Evolutionary conservation across 352 stramenopile genomes (phyloP).

Genomic region (Blastocystis sp.): DNA sequence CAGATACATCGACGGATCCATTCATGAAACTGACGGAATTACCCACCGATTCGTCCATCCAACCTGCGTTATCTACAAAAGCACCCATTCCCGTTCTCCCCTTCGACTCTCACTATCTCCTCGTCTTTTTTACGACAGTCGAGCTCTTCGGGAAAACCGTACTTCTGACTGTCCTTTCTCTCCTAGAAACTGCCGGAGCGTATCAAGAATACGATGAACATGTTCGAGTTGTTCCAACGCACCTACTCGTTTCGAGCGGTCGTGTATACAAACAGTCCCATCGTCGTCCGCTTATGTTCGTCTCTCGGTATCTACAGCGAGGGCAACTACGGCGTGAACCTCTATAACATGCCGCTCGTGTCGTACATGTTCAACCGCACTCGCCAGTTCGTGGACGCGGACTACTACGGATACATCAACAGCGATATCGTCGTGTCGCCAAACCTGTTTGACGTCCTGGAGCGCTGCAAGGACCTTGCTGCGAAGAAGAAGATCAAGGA

Average conservation of each 20-base stretch:
- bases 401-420: slow-evolving; percentile 13
- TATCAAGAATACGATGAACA: not conserved
- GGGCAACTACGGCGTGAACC: not conserved
- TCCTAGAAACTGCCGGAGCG: not conserved
- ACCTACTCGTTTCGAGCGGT: not conserved
- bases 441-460: not conserved
- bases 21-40: not conserved
- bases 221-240: not conserved
- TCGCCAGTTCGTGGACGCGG: not conserved
- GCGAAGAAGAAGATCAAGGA: not conserved
- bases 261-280: not conserved
- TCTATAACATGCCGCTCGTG: not conserved
- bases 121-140: not conserved
- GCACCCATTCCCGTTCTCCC: not conserved
- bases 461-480: not conserved
- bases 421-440: not conserved
- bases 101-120: not conserved
- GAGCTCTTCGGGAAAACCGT: not conserved
- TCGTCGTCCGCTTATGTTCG: not conserved
- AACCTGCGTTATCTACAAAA: no score
- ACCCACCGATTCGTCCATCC: not conserved
- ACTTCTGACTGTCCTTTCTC: not conserved
- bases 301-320: not conserved
- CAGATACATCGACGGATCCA: no score
- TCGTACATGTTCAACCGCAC: not conserved